These are phyloP conservation scores for Scutellaria galericulata DNA, from an alignment of 257 asterid genomes.

Conservation along the genomic window DNA sequence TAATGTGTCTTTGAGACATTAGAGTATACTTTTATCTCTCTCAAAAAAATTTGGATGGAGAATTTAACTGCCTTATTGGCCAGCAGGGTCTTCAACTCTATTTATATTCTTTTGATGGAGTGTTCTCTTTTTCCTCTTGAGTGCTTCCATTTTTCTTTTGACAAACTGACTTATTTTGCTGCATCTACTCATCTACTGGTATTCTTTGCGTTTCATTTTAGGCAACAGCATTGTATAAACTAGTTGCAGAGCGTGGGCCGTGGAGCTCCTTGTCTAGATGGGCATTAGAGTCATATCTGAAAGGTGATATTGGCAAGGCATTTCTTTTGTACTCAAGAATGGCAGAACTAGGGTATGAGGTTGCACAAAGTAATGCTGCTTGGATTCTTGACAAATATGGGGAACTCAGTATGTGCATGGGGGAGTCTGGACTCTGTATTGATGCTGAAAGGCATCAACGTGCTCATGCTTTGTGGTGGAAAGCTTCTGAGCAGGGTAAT, in stretches of 20 bases:
- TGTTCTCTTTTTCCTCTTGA: background rate
- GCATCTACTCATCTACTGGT: constrained; percentile 27
- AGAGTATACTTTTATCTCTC: background rate
- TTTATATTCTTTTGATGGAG: background rate
- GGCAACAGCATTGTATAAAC: constrained; percentile 93
- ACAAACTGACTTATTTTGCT: constrained; percentile 5
- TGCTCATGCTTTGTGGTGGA: constrained; percentile 96
- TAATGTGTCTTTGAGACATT: background rate
- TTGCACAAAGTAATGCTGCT: constrained; percentile 99
- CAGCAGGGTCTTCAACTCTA: background rate
- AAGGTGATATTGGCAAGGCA: constrained; percentile 90
- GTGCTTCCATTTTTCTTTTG: constrained; percentile 14
- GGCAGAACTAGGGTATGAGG: constrained; percentile 99
- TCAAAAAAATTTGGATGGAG: no score
- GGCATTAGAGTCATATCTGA: constrained; percentile 93
- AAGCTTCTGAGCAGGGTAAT: constrained; percentile 99
- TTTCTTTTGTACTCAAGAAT: constrained; percentile 88
- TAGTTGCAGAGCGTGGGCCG: constrained; percentile 98
- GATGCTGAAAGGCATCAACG: constrained; percentile 94
- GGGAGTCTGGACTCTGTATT: constrained; percentile 88
- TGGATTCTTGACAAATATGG: constrained; percentile 99
- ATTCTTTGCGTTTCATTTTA: constrained; percentile 33
- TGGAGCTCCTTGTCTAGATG: constrained; percentile 99
- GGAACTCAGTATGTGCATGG: constrained; percentile 84
- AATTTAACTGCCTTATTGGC: background rate